Base-by-base conservation (phyloP, 148 eudicot genomes). In the Dianthus caryophyllus region DNA sequence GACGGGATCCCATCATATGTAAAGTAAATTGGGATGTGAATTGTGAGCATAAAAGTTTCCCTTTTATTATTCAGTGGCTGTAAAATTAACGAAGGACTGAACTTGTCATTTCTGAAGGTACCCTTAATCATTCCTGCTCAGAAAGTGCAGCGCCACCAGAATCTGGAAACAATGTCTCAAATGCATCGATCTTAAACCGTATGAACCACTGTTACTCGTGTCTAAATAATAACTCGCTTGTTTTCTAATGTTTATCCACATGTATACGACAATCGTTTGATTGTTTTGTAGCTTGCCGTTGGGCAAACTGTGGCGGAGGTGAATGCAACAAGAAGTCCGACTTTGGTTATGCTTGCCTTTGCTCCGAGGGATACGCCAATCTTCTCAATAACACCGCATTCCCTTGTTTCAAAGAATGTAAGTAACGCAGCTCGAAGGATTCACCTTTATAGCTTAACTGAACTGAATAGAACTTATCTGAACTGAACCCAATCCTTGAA, bases 261-360 rank as follows among this genome's bases (percentile, higher is more conserved):
- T 47, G 39, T 26, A 22, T 39, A 47, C 6, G 38, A 2, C 3
- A 33, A 33, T 62, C 25, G 20, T 67, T 57, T 17, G 47, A 33
- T 38, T 63, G 2, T 41, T 7, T 65, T 50, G 22, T 63, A 87
- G 96, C 96, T 64, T 90, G 96, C 53, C 53, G 44, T 50, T 87
- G 94, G 96, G 76, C 75, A 27, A 72, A 85, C 43, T 90, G 96
- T 56, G 88, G 94, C 10, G 84, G 87, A 60, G 96, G 96, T n/a
- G 68, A 70, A 0, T 87, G 96, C 82, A 84, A 81, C 67, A 82
- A 70, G 80, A 83, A 85, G 62, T 74, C 96, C 0, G 43, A 21
- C 16, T 64, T 82, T 47, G 27, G 83, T 29, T 74, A 78, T 72
- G 36, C 52, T 0, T 90, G 96, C 38, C 61, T 54, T 20, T 90